These are phyloP conservation scores for Debaryomycetaceae sp. DNA, from an alignment of 1,139 yeast species.

Conservation along the genomic window DNA sequence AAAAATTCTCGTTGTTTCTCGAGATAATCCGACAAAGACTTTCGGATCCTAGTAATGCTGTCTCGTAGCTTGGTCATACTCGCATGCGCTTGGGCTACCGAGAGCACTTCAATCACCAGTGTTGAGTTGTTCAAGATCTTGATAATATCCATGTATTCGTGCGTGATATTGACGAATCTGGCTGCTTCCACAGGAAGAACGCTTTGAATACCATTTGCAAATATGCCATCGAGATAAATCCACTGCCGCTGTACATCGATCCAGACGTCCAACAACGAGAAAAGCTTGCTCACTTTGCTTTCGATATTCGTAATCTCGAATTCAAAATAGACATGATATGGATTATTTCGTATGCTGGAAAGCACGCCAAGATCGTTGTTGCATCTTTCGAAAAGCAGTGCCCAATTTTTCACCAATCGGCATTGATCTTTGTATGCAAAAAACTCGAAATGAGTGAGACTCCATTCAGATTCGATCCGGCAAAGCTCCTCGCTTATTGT, in stretches of 20 bases:
- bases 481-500: constrained; percentile 47
- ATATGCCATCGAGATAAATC: constrained; percentile 77
- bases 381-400: constrained; percentile 45
- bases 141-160: constrained; percentile 46
- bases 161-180: constrained; percentile 53
- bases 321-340: constrained; percentile 52
- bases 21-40: constrained; percentile 65
- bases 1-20: constrained; percentile 71
- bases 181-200: constrained; percentile 63
- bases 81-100: constrained; percentile 38
- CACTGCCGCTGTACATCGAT: constrained; percentile 82
- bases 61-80: constrained; percentile 45
- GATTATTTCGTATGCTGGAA: constrained; percentile 63
- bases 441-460: constrained; percentile 36
- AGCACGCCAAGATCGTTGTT: constrained; percentile 53
- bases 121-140: constrained; percentile 41
- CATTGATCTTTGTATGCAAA: constrained; percentile 45
- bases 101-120: constrained; percentile 46
- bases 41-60: constrained; percentile 46
- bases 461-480: constrained; percentile 42
- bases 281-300: constrained; percentile 39
- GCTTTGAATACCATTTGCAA: constrained; percentile 49
- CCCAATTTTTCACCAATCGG: constrained; percentile 62
- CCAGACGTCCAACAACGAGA: constrained; percentile 56
- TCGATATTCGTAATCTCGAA: constrained; percentile 49